Evolutionary conservation across 768 basidiomycete genomes (phyloP), one percentile per base, ranked within the genome.

Genomic region (Russula lepida): DNA sequence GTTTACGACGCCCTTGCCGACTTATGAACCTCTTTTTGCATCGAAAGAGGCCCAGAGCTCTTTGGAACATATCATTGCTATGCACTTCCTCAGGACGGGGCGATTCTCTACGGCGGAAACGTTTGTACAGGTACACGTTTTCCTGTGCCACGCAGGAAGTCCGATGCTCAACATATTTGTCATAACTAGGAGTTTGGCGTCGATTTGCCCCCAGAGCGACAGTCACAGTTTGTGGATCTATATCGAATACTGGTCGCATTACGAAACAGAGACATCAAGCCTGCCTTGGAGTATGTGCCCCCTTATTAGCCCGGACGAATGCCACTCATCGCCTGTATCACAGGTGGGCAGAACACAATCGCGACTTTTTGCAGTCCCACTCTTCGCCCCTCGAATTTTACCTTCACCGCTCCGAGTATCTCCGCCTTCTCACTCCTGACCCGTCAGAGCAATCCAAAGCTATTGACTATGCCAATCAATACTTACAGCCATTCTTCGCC

Each of bases 351-450:
- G 75, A 74, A 46, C 76, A 75, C 56, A 85, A 95, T 68, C 79
- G 81, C 30, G 57, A 68, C 3, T 94, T 90, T 69, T 78, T 97
- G 13, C 77, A 77, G 49, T 73, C 78, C 6, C 85, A 87, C 33
- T 81, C 82, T 9, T 95, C 94, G 1, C 80, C 90, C 0, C 80
- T 99, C 12, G 91, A 93, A 67, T 99, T 95, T 70, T 77, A 87
- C 69, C 81, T 98, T 28, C 92, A 98, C 67, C 89, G 92, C 28
- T 93, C 92, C 11, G 87, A 93, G 71, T 98, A 91, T 71, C 81
- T 97, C 56, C 84, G 85, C 4, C 76, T 95, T 11, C 77, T 89
- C 51, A 76, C 82, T 32, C 79, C 81, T 11, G 77, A 83, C 63
- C 81, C 85, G 6, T 79, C 83, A 28, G 74, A 86, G 67, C 77